These are phyloP conservation scores for Clarireedia monteithiana DNA, from an alignment of 2,329 filamentous ascomycete genomes.

Conservation along the genomic window DNA sequence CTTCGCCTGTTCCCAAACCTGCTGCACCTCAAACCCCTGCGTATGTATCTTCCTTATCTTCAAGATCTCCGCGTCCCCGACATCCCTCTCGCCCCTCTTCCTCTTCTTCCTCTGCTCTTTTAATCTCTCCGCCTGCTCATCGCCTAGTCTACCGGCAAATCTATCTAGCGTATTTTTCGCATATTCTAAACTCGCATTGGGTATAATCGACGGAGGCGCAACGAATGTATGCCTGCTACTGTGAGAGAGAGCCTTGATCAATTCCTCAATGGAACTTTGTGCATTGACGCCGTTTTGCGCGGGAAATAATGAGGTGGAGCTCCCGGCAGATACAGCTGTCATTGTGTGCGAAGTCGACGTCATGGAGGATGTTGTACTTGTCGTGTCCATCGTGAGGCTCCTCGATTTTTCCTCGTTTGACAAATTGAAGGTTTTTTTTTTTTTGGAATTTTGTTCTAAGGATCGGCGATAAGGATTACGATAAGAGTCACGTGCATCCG, in stretches of 20 bases:
- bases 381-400: constrained; percentile 21
- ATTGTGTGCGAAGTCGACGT: constrained; percentile 59
- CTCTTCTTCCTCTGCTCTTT: constrained; percentile 66
- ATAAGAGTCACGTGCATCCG: constrained; percentile 10
- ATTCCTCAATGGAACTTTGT: constrained; percentile 16
- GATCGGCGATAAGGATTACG: constrained; percentile 7
- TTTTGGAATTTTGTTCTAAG: not conserved
- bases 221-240: constrained; percentile 49
- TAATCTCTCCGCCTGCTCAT: constrained; percentile 61
- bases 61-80: constrained; percentile 44
- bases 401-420: constrained; percentile 1
- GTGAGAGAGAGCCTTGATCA: constrained; percentile 22
- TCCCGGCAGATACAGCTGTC: constrained; percentile 38
- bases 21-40: constrained; percentile 77
- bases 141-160: constrained; percentile 65
- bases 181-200: constrained; percentile 61
- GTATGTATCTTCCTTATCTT: constrained; percentile 78
- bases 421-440: constrained; percentile 12
- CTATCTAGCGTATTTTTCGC: constrained; percentile 76
- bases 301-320: constrained; percentile 31
- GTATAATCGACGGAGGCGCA: constrained; percentile 60
- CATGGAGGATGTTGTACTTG: constrained; percentile 49
- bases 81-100: constrained; percentile 53
- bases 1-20: constrained; percentile 91
- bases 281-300: constrained; percentile 6